Conservation (phyloP, 2,329 filamentous ascomycete genomes). For the Xylariaceae sp. region DNA sequence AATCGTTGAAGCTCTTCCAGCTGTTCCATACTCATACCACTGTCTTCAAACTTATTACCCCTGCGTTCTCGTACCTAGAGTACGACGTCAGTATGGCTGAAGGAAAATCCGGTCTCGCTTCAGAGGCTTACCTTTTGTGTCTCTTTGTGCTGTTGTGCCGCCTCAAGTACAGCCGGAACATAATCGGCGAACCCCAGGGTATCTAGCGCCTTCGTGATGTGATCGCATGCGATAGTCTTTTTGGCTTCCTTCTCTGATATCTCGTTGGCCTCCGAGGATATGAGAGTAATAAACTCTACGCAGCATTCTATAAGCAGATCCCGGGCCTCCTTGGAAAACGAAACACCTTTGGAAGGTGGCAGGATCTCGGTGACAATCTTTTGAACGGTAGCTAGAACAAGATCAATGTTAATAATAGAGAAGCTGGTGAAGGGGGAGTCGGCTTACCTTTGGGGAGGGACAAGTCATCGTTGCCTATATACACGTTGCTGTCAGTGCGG, state of each 20-base stretch:
- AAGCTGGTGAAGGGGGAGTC: neutral
- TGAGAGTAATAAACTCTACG: constrained; percentile 96
- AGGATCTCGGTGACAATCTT: constrained; percentile 95
- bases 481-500: neutral
- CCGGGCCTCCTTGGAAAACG: constrained; percentile 91
- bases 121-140: constrained; percentile 68
- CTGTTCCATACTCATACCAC: constrained; percentile 86
- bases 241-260: constrained; percentile 98
- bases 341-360: constrained; percentile 66
- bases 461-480: constrained; percentile 56
- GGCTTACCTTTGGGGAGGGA: constrained; percentile 59
- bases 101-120: neutral
- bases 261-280: constrained; percentile 98
- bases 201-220: constrained; percentile 91
- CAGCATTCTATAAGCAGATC: constrained; percentile 97
- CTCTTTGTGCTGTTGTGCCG: constrained; percentile 68
- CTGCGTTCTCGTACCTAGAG: constrained; percentile 87
- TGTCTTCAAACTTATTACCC: constrained; percentile 93
- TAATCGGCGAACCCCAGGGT: constrained; percentile 93
- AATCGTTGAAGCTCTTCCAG: constrained; percentile 85
- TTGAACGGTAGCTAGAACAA: constrained; percentile 57
- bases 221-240: constrained; percentile 97
- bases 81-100: constrained; percentile 7
- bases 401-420: neutral
- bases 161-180: constrained; percentile 67